Conservation (phyloP, 768 basidiomycete genomes). For the Trametes punicea region DNA sequence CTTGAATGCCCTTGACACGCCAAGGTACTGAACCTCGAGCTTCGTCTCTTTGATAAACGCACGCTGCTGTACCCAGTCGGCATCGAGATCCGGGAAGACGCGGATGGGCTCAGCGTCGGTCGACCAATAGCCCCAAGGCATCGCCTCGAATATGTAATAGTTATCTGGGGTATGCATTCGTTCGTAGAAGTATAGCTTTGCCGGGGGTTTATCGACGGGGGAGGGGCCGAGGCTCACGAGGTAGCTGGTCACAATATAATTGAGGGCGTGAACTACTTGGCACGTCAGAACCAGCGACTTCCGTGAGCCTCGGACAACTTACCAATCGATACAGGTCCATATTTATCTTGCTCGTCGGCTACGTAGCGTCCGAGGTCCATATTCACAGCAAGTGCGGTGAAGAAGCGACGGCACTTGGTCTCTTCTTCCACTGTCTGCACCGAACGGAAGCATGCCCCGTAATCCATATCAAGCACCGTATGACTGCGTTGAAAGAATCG, state of each 20-base stretch:
- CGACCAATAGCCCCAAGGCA: conserved; percentile 10
- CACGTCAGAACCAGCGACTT: background rate
- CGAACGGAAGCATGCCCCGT: background rate
- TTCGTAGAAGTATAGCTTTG: background rate
- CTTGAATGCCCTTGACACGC: background rate
- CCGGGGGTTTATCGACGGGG: background rate
- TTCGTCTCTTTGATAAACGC: background rate
- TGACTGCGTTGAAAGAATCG: background rate
- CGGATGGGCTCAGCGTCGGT: background rate
- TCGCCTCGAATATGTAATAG: background rate
- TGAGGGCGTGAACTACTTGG: background rate
- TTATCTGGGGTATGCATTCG: background rate
- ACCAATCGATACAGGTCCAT: background rate
- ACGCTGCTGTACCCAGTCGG: background rate
- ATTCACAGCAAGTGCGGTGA: background rate
- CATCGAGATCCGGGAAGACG: background rate
- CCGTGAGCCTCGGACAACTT: background rate
- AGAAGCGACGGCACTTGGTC: background rate
- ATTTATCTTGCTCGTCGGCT: background rate
- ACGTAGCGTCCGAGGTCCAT: conserved; percentile 1
- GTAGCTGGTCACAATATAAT: background rate
- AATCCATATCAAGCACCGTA: conserved; percentile 4
- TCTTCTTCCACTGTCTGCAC: background rate
- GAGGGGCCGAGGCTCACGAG: background rate
- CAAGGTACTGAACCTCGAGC: background rate